Conservation (phyloP, 208 protist genomes). For the Leishmania lainsoni region DNA sequence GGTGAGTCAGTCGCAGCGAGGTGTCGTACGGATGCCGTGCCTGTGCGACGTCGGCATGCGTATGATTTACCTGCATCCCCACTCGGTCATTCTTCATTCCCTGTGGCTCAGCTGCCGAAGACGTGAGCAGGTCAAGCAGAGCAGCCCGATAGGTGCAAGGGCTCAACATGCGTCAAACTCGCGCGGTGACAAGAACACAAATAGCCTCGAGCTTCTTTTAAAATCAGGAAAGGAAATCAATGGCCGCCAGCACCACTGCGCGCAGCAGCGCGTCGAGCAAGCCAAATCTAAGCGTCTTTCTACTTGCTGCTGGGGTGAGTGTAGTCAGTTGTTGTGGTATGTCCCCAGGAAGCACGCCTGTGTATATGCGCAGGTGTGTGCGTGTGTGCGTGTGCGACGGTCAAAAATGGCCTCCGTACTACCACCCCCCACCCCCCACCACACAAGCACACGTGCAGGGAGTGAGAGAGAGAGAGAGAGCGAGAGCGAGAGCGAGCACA, state of each 20-base stretch:
- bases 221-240: background rate
- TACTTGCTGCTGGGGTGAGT: background rate
- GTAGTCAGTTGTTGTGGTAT: background rate
- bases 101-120: slow-evolving; percentile 2
- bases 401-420: background rate
- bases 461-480: background rate
- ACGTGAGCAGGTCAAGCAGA: slow-evolving; percentile 47
- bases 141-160: slow-evolving; percentile 44
- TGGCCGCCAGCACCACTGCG: background rate
- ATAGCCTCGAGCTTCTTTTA: background rate
- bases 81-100: background rate
- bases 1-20: background rate
- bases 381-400: background rate
- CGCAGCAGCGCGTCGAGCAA: background rate
- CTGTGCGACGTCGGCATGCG: background rate
- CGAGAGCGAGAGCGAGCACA: background rate
- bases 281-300: background rate
- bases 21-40: background rate
- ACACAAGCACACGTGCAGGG: background rate
- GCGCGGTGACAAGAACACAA: background rate
- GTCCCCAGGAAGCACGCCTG: background rate
- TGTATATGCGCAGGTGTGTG: background rate
- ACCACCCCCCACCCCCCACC: background rate
- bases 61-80: background rate
- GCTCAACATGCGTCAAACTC: slow-evolving; percentile 17